Evolutionary conservation across 805 yeast species (phyloP), one percentile per base, ranked within the genome.

Genomic region (Maudiozyma barnettii): DNA sequence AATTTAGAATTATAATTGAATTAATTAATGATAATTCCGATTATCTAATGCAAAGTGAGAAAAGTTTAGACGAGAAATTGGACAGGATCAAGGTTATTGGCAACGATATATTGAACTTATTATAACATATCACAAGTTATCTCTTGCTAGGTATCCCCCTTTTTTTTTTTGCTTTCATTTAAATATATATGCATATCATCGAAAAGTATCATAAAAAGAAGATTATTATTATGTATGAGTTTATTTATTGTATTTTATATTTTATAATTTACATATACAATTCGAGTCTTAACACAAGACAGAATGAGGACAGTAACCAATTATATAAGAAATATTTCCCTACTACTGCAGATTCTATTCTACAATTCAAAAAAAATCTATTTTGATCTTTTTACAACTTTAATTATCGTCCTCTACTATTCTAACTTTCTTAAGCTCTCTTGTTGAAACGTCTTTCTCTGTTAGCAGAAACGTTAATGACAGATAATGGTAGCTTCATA

Each of bases 361-460:
- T 37, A 16, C 12, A 9, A 30, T n/a, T 26, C 19, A 37, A 20
- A n/a, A 16, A 39, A 31, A 26, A 9, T 26, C 30, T n/a, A n/a
- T n/a, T n/a, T n/a, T n/a, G n/a, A n/a, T n/a, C n/a, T n/a, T n/a
- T 26, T 26, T 26, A 9, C 7, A 12, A 26, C 8, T 26, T 4
- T 26, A 26, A 29, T 21, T 18, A 18, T 26, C 4, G 3, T 26
- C 10, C 10, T 26, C 12, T 4, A 42, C 23, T 12, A 26, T 26
- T 26, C 30, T 33, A 18, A 46, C 19, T 20, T 8, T 19, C 36
- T 71, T 83, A 84, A 77, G 75, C 77, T 84, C 95, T 84, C 81
- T 84, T 86, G 75, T 88, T 84, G 84, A 76, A 85, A 79, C 95
- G 84, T 83, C 91, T 84, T 63, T 76, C 80, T 79, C 95, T 86